phyloP scores from a whole-genome alignment of 2,329 filamentous ascomycete genomes.

The Pyrenophora seminiperda region DNA sequence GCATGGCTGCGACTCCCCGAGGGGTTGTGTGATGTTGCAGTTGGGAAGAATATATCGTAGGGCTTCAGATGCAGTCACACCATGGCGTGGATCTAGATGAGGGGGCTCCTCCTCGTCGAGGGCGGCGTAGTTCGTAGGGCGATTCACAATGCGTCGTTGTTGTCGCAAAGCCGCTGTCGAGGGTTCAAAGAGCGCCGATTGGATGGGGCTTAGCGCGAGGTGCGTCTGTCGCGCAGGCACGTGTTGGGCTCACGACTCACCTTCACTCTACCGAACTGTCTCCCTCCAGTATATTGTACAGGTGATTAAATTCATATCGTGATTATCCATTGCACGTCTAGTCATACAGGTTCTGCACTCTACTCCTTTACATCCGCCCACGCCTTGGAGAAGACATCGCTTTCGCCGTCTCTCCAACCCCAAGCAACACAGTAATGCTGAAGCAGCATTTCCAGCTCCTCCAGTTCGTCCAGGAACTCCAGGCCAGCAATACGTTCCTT shows the following conservation, averaged over 20 bases:
- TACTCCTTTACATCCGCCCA: conserved; percentile 39
- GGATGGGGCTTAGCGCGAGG: conserved; percentile 21
- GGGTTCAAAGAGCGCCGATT: conserved; percentile 17
- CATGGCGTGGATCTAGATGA: background rate
- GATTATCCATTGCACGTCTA: background rate
- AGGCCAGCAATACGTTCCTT: conserved; percentile 77
- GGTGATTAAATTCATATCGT: background rate
- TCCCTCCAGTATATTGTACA: background rate
- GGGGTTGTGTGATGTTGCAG: conserved; percentile 23
- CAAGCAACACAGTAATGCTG: conserved; percentile 89
- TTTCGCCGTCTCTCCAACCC: conserved; percentile 70
- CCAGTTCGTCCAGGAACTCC: conserved; percentile 91
- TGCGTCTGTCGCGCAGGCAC: conserved; percentile 9
- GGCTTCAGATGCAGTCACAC: background rate
- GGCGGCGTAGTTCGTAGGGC: background rate
- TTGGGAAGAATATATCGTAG: background rate
- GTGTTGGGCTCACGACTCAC: background rate
- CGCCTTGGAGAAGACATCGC: conserved; percentile 39
- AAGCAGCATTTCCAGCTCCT: conserved; percentile 88
- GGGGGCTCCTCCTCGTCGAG: background rate
- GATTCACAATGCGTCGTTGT: conserved; percentile 4
- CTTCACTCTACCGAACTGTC: background rate
- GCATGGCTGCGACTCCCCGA: conserved; percentile 25
- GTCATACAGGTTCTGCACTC: background rate
- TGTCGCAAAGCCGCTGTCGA: conserved; percentile 15